Base-by-base conservation (phyloP, 1,139 yeast genomes). In the Nakaseomyces kungkrabaensis region DNA sequence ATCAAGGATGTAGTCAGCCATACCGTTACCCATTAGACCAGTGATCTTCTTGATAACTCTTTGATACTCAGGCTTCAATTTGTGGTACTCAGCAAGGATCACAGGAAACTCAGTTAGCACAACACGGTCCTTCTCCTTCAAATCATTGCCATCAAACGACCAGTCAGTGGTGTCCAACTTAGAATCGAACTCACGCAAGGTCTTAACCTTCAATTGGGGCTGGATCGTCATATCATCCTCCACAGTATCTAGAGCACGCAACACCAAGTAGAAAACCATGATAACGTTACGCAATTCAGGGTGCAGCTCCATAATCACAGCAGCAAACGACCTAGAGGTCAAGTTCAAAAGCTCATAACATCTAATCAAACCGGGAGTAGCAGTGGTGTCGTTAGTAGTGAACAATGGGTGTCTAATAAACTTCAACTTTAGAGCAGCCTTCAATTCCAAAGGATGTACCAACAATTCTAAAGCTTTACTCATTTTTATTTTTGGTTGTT, bases 211-310 rank as follows among this genome's bases (percentile, higher is more conserved):
- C 53, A 78, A 62, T 25, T 75, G 74, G 6, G 87, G 81, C 52
- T 79, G 82, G 51, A 94, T 70, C 8, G 92, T 77, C 95, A 90
- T 92, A 65, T 94, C 99, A 68, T 94, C 99, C 68, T 94, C 99
- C 52, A 94, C 77, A 1, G 99, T 94, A 65, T 94, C 99, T 61
- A 94, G 77, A 0, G 96, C 98, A 54, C 99, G 77, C 58, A 92
- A 72, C 31, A 89, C 77, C 54, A 92, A 70, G 68, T 92, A 92
- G 68, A 94, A 92, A 5, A 92, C 55, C 89, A 81, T 82, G 49
- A 87, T 77, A 0, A 85, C 86, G 58, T 82, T 82, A 56, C 96
- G 78, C 57, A 94, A 72, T 62, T 89, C 96, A 0, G 97, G 97
- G 64, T 88, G 86, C 54, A 92, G 76, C 67, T 92, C 97, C 72